A percentile compares a stretch with the other conserved stretches of the same genome.
These are phyloP conservation scores for Haplographium delicatum DNA, from an alignment of 495 filamentous ascomycete species.

Conservation along the genomic window DNA sequence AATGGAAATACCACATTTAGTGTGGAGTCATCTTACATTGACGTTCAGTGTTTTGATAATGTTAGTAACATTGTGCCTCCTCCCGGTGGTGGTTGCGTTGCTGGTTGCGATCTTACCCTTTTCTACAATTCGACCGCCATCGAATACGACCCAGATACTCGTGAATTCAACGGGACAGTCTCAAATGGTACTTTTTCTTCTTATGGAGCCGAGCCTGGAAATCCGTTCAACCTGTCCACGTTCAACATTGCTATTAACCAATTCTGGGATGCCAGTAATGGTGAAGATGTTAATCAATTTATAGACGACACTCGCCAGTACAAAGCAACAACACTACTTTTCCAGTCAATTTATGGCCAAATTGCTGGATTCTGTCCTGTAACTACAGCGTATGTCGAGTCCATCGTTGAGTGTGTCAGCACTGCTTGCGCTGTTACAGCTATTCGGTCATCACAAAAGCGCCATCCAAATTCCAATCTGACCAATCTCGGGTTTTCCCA, in stretches of 20 bases:
- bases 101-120: not conserved
- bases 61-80: too few species aligned
- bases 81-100: too few species aligned
- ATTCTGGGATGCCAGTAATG: not conserved
- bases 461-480: not conserved
- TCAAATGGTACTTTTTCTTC: not conserved
- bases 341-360: too few species aligned
- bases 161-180: not conserved
- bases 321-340: not conserved
- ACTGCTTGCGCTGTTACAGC: slow-evolving; percentile 1
- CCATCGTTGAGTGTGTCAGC: not conserved
- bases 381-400: slow-evolving; percentile 7
- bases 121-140: slow-evolving; percentile 1
- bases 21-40: slow-evolving; percentile 1
- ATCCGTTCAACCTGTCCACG: not conserved
- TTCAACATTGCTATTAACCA: not conserved
- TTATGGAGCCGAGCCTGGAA: not conserved
- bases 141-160: not conserved
- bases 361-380: not conserved
- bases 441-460: not conserved
- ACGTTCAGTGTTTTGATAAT: slow-evolving; percentile 5
- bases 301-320: not conserved
- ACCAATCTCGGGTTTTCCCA: slow-evolving; percentile 2
- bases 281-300: too few species aligned
- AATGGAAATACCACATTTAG: slow-evolving; percentile 1